Base-by-base conservation (phyloP, 2,329 filamentous ascomycete species). In the Aspergillus eucalypticola region DNA sequence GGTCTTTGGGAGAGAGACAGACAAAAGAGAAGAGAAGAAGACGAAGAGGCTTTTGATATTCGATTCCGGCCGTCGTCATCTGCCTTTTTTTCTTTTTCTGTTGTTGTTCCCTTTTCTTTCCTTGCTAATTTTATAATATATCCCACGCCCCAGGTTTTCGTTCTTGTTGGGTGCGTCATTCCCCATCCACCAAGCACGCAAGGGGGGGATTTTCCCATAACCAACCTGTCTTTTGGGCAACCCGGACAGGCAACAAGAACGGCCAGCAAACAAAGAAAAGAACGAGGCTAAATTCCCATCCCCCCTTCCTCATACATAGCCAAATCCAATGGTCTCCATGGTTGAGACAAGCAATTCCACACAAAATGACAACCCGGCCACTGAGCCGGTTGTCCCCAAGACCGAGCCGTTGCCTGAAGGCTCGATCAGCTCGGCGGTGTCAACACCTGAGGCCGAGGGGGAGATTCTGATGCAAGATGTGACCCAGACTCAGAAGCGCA, bases 401-500 rank as follows among this genome's bases (percentile, higher is more conserved):
- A 65, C 73, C 38, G 78, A 80, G 65, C 74, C 75, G 50, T 65
- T 73, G 56, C 71, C 69, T 27, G 79, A 80, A 62, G 75, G 74
- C 60, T 79, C 78, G 38, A 75, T 76, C 69, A 78, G 76, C 62
- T 79, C 77, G 27, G 71, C 73, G n/a, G 75, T 76, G 53, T 82
- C 80, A 46, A 79, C 78, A 2, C 79, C 79, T 11, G 80, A 82
- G 51, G 72, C 75, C 10, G 78, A 79, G 60, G 76, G 73, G 55
- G 73, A 76, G 61, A 67, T 71, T 35, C 67, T 76, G 56, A 73
- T 67, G 11, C 77, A 76, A 64, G 79, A 81, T 60, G 71, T 75
- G n/a, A 72, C 76, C 58, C 79, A 79, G 66, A 78, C 76, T 53
- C 92, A 93, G 74, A 99, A 99, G 84, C 88, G 95, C 73, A 99